Conservation (phyloP, 2,329 filamentous ascomycete genomes). For the Colletotrichum agaves region DNA sequence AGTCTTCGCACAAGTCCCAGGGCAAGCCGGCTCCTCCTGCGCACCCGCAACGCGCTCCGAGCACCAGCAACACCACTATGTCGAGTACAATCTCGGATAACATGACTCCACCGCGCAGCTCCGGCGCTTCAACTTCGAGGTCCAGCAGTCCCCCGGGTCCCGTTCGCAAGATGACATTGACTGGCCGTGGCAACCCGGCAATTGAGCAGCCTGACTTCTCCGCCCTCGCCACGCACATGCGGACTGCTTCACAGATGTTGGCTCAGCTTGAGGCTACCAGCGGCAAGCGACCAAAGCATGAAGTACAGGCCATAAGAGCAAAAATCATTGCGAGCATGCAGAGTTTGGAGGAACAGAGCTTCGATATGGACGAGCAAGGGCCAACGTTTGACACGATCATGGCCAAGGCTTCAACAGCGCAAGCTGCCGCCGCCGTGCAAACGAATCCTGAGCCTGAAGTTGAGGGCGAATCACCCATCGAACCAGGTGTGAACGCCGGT, state of each 20-base stretch:
- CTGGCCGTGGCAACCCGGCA: slow-evolving; percentile 63
- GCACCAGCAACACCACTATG: slow-evolving; percentile 65
- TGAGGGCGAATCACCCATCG: slow-evolving; percentile 64
- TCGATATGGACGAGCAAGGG: slow-evolving; percentile 75
- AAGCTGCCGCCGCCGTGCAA: slow-evolving; percentile 58
- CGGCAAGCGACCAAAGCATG: slow-evolving; percentile 80
- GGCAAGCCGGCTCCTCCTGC: slow-evolving; percentile 44
- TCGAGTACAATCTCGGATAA: slow-evolving; percentile 68
- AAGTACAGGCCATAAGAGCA: slow-evolving; percentile 84
- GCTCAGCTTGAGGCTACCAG: slow-evolving; percentile 84
- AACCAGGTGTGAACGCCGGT: slow-evolving; percentile 69
- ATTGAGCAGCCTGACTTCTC: slow-evolving; percentile 83
- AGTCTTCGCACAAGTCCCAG: slow-evolving; percentile 38
- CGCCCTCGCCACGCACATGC: slow-evolving; percentile 86
- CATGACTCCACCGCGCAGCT: slow-evolving; percentile 73
- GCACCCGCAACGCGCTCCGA: slow-evolving; percentile 67
- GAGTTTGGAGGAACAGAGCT: slow-evolving; percentile 85
- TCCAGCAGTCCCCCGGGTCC: slow-evolving; percentile 74
- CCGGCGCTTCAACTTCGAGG: slow-evolving; percentile 73
- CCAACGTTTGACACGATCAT: slow-evolving; percentile 88
- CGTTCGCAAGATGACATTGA: slow-evolving; percentile 69
- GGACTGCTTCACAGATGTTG: slow-evolving; percentile 87
- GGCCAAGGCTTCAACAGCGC: slow-evolving; percentile 71
- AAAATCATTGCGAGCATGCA: slow-evolving; percentile 95
- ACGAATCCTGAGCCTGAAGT: slow-evolving; percentile 57